Conservation (phyloP, 495 filamentous ascomycete genomes). For the Darksidea phi region DNA sequence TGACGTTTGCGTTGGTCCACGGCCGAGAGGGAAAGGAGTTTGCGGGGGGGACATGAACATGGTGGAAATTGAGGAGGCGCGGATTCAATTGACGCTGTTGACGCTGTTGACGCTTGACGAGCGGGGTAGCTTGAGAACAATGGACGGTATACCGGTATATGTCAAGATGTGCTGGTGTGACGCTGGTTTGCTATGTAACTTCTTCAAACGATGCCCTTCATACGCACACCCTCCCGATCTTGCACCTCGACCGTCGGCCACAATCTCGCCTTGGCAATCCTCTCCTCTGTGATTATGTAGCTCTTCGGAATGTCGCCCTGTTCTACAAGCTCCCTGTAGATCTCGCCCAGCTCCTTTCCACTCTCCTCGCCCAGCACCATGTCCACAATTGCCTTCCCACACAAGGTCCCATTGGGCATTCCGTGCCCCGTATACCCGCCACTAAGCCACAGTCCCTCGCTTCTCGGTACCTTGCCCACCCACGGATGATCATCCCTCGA, state of each 20-base stretch:
- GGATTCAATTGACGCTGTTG: too few relatives aligned
- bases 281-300: constrained; percentile 40
- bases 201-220: constrained; percentile 6
- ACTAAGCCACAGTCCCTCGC: constrained; percentile 37
- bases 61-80: too few relatives aligned
- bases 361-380: constrained; percentile 55
- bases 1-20: constrained; percentile 9
- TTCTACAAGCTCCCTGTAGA: constrained; percentile 22
- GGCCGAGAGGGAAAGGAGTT: constrained; percentile 1
- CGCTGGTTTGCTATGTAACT: neutral
- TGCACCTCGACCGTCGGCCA: constrained; percentile 35
- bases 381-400: constrained; percentile 62
- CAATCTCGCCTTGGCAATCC: constrained; percentile 37
- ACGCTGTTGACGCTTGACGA: too few relatives aligned
- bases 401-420: constrained; percentile 74
- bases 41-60: too few relatives aligned
- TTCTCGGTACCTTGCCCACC: constrained; percentile 59
- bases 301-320: constrained; percentile 35
- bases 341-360: neutral
- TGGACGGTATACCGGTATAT: too few relatives aligned
- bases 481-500: constrained; percentile 66
- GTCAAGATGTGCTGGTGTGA: too few relatives aligned
- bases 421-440: constrained; percentile 63
- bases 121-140: too few relatives aligned
- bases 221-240: constrained; percentile 19